phyloP scores from a whole-genome alignment of 768 basidiomycete species.

The Cyclocybe cylindracea region DNA sequence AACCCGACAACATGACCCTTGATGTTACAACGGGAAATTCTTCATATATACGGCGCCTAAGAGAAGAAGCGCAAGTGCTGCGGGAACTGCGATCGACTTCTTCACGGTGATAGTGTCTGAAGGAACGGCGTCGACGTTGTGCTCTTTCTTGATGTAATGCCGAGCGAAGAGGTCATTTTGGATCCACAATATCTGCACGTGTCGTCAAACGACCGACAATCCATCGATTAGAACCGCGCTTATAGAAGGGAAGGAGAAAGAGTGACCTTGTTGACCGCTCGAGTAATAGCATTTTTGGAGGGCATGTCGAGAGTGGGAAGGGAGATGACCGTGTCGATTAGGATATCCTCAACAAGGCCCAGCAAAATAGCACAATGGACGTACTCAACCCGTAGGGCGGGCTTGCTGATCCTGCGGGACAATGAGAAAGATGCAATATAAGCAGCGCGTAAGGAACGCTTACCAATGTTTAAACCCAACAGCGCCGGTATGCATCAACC shows the following conservation, averaged over 20 bases:
- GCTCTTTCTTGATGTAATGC: constrained; percentile 37
- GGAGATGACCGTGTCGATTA: background rate
- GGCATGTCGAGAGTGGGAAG: constrained; percentile 35
- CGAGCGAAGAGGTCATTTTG: constrained; percentile 50
- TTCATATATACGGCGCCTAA: no score
- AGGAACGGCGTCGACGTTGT: background rate
- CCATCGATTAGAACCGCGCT: background rate
- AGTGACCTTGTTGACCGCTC: constrained; percentile 47
- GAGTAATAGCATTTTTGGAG: constrained; percentile 41
- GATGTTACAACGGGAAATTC: no score
- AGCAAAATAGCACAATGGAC: no score
- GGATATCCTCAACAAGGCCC: no score
- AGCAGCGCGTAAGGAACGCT: constrained; percentile 5
- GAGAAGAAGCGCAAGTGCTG: no score
- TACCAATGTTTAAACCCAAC: constrained; percentile 44
- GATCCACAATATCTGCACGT: constrained; percentile 43
- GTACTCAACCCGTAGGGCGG: no score
- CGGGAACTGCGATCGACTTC: background rate
- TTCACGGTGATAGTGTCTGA: background rate
- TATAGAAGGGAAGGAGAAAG: background rate
- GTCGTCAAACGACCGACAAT: no score
- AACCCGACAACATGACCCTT: no score
- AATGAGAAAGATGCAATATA: background rate
- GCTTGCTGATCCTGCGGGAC: background rate
- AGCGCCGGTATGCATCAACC: constrained; percentile 50